Base-by-base conservation (phyloP, 805 yeast genomes). In the Groenewaldozyma salmanticensis region DNA sequence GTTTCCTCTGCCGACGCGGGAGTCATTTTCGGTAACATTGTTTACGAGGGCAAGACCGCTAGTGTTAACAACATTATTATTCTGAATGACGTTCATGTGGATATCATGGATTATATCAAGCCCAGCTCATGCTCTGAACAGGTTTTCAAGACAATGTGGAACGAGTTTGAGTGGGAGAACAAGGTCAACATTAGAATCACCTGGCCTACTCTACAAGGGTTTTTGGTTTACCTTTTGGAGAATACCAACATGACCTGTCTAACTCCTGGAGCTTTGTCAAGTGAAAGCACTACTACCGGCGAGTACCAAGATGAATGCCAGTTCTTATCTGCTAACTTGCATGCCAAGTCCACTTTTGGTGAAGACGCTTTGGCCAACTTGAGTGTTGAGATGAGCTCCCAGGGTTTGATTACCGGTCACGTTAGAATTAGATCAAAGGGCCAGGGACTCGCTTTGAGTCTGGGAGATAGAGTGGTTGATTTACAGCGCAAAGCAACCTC, bases 141-240 rank as follows among this genome's bases (percentile, higher is more conserved):
- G 35, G 81, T 76, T 52, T 92, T 92, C 82, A 82, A 98, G 58
- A 75, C 79, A 55, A 90, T 88, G 97, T 92, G 99, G 99, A 86
- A 87, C 60, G 96, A 88, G 61, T 92, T 94, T 59, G 99, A 92
- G 66, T 92, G 98, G 98, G 98, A 92, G 65, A 92, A 92, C 69
- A 92, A 92, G 69, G 88, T 92, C 52, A 83, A 88, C 45, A 83
- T 92, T 59, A 46, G 56, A 29, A 46, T 55, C 19, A 44, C 50
- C 18, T 47, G 52, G 39, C 79, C 81, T 51, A 77, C 94, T 2
- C 71, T 94, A 56, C 79, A 80, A 57, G 83, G 75, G 36, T 92
- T 85, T 63, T 69, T 92, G 61, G 81, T 79, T 45, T 79, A 74
- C 54, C 67, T 92, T 52, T 66, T 83, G 66, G 67, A 71, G 43